Percentiles rank a stretch among this genome's conserved stretches.
Evolutionary conservation across 192 early-diverging fungal genomes (phyloP).

Genomic region (Backusella circina): DNA sequence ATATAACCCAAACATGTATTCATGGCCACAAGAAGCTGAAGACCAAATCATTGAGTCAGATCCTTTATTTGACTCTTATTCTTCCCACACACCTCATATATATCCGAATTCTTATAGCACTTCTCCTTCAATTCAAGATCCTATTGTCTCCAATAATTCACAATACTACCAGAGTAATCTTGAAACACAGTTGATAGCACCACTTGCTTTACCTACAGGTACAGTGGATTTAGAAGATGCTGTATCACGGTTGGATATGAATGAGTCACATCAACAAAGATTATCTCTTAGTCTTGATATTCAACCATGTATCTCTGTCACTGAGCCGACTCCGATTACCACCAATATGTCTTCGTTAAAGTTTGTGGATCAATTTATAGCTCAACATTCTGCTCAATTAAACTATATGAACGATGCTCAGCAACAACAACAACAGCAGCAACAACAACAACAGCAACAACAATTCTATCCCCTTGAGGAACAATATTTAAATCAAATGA

Average conservation of each 20-base stretch:
- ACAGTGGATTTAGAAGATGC: neutral
- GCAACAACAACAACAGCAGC: neutral
- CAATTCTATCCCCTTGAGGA: neutral
- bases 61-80: neutral
- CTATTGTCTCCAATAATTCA: neutral
- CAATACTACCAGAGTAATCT: neutral
- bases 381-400: neutral
- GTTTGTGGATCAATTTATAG: constrained; percentile 9
- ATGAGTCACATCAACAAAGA: neutral
- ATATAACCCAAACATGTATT: neutral
- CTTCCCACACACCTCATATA: neutral
- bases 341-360: neutral
- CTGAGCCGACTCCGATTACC: constrained; percentile 5
- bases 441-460: constrained; percentile 2
- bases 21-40: neutral
- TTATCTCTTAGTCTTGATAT: constrained; percentile 7
- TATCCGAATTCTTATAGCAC: neutral
- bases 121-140: neutral
- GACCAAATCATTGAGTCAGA: neutral
- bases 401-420: neutral
- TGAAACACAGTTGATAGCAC: neutral
- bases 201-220: neutral
- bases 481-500: neutral
- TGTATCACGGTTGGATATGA: constrained; percentile 2
- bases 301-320: constrained; percentile 9